Evolutionary conservation across 768 basidiomycete species (phyloP).

Genomic region (Russula olivacea): DNA sequence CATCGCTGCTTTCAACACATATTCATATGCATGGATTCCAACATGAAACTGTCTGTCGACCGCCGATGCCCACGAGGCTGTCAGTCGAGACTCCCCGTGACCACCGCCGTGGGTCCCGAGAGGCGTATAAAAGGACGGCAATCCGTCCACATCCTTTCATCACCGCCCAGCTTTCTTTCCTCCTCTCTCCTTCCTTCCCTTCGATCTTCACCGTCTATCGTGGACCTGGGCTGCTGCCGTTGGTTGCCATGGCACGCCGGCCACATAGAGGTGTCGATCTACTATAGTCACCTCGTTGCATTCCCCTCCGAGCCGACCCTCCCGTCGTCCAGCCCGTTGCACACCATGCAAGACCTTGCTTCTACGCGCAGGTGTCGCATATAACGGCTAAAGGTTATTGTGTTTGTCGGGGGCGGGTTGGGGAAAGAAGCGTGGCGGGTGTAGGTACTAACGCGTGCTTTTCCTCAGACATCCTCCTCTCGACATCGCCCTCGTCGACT

Average conservation of each 20-base stretch:
- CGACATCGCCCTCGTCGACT: not conserved
- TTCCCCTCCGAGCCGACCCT: not conserved
- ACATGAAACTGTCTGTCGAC: not conserved
- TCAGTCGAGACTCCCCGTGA: not conserved
- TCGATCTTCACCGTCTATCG: not conserved
- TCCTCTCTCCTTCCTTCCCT: not conserved
- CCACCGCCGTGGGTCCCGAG: not conserved
- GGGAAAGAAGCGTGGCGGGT: no score
- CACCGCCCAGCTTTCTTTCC: not conserved
- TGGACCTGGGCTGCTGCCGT: not conserved
- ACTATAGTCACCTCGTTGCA: not conserved
- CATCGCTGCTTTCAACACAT: no score
- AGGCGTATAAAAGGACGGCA: not conserved
- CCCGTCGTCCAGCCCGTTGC: not conserved
- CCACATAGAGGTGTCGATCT: not conserved
- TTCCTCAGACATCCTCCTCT: not conserved
- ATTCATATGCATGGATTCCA: slow-evolving; percentile 3
- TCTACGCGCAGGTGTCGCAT: not conserved
- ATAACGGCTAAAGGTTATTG: not conserved
- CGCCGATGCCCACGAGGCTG: not conserved
- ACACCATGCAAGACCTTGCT: not conserved
- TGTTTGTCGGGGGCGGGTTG: not conserved
- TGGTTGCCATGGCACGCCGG: not conserved
- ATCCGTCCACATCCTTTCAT: not conserved
- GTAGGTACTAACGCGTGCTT: not conserved